Base-by-base conservation (phyloP, 2,329 filamentous ascomycete species). In the Verticillium tricorpus region DNA sequence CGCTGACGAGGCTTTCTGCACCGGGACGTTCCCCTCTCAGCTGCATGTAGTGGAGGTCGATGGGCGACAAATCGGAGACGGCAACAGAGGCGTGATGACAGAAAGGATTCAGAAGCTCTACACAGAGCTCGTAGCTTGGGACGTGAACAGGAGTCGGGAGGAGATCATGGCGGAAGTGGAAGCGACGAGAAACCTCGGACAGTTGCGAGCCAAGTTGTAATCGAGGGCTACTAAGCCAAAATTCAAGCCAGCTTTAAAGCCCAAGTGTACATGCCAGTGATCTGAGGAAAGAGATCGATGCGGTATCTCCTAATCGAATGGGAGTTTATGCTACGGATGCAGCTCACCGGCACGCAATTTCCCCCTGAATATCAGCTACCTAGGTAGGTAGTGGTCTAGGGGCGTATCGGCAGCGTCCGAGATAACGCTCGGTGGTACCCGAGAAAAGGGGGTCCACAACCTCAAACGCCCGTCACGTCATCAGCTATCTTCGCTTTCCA, bases 1-100 rank as follows among this genome's bases (percentile, higher is more conserved):
- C 2, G 69, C 71, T 2, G 71, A 73, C 19, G 71, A 72, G 59
- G 69, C 70, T 1, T 73, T 73, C 52, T 70, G 68, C 59, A 72
- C 70, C 0, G 71, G 71, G 1, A 73, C 70, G 0, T 73, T 73
- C 35, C 68, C 71, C 5, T 66, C 64, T 0, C 69, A 71, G 62
- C 63, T 71, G 9, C 69, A 70, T 35, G 69, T 71, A 9, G 64
- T 64, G 1, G 65, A 71, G 52, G 64, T 71, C 1, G 69, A 71
- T 52, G 67, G 67, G 0, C 58, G 69, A 4, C 28, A 57, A 19
- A 69, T 70, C 57, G 67, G 69, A 2, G 64, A 70, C 22, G 69
- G 69, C 5, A 62, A 67, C 34, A 60, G 66, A n/a, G 69, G 69
- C 2, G 28, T 59, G 2, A 15, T 70, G 9, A 70, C 69, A 0